Percentiles rank a stretch among this genome's conserved stretches.
phyloP scores from a whole-genome alignment of 2,329 filamentous ascomycete species.

The Fusarium piperis region DNA sequence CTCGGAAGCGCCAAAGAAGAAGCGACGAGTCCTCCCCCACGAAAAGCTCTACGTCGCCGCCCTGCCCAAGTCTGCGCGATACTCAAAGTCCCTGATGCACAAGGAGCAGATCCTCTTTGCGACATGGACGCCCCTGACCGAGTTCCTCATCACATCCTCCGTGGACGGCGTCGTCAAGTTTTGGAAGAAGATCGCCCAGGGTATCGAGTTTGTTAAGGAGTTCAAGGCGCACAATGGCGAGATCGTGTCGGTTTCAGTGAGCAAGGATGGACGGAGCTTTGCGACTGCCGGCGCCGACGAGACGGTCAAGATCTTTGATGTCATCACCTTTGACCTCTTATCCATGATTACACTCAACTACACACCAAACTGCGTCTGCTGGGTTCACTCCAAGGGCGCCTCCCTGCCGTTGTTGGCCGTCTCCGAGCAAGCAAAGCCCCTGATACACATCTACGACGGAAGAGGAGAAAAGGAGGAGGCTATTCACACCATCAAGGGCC shows the following conservation, averaged over 20 bases:
- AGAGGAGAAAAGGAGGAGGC: conserved; percentile 81
- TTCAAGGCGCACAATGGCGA: conserved; percentile 91
- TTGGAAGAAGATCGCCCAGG: conserved; percentile 94
- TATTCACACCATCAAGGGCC: conserved; percentile 77
- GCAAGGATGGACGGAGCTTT: conserved; percentile 91
- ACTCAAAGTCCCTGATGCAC: conserved; percentile 98
- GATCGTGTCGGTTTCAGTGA: conserved; percentile 84
- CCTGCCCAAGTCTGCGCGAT: conserved; percentile 81
- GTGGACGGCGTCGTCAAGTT: conserved; percentile 98
- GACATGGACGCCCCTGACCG: conserved; percentile 88
- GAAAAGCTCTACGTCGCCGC: conserved; percentile 95
- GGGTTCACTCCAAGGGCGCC: conserved; percentile 89
- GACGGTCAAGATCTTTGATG: conserved; percentile 82
- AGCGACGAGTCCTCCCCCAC: conserved; percentile 88
- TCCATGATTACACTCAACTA: conserved; percentile 83
- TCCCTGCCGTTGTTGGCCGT: conserved; percentile 87
- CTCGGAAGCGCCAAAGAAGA: conserved; percentile 85
- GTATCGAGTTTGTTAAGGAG: conserved; percentile 98
- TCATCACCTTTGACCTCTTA: conserved; percentile 87
- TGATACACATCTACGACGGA: conserved; percentile 88
- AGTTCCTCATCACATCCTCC: conserved; percentile 95
- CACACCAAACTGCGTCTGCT: conserved; percentile 83
- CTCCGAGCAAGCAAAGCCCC: conserved; percentile 76
- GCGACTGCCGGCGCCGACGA: conserved; percentile 85
- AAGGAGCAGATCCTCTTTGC: conserved; percentile 91